A percentile compares a stretch with the other conserved stretches of the same genome.
phyloP scores from a whole-genome alignment of 495 filamentous ascomycete genomes.

The Aspergillus mulundensis region DNA sequence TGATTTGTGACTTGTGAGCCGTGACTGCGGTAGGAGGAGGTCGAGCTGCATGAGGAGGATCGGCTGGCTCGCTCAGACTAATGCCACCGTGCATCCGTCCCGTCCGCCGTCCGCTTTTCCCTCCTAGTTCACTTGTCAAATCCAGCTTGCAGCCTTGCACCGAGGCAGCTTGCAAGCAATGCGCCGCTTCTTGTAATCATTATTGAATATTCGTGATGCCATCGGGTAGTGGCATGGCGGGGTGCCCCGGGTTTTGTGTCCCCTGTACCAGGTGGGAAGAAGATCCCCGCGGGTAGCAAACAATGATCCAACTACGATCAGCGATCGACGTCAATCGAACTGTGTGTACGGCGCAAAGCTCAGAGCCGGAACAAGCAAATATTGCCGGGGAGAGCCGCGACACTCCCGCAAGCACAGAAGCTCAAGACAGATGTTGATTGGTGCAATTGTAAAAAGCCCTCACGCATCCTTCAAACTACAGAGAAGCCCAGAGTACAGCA shows the following conservation, averaged over 20 bases:
- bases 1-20: background rate
- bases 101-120: background rate
- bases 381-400: background rate
- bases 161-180: background rate
- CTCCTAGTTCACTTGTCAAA: background rate
- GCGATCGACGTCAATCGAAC: background rate
- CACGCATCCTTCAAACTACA: background rate
- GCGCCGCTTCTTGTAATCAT: background rate
- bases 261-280: background rate
- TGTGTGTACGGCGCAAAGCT: background rate
- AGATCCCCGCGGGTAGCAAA: background rate
- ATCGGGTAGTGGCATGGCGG: background rate
- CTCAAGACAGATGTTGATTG: background rate
- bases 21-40: background rate
- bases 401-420: background rate
- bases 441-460: background rate
- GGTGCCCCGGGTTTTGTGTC: background rate
- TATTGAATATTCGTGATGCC: background rate
- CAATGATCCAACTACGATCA: background rate
- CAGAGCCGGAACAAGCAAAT: constrained; percentile 3
- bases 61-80: constrained; percentile 1
- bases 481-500: background rate
- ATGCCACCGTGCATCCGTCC: background rate
- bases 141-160: background rate
- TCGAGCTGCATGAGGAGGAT: background rate